phyloP scores from a whole-genome alignment of 306 rosid genomes.

The Begonia loranthoides region DNA sequence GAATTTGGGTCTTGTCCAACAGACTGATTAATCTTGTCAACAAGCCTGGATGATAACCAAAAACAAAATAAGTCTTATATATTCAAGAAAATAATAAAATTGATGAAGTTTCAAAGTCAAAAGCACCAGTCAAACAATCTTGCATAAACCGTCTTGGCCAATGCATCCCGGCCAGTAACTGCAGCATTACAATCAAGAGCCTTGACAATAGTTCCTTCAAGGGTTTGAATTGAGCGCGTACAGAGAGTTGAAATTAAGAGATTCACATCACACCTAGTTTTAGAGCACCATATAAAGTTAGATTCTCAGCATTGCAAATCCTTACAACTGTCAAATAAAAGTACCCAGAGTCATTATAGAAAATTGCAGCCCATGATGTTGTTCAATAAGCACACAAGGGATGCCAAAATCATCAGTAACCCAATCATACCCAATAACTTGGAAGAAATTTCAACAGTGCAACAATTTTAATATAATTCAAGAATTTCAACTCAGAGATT shows the following conservation, averaged over 20 bases:
- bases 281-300: slow-evolving; percentile 1
- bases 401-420: too few species aligned
- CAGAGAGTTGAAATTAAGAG: slow-evolving; percentile 62
- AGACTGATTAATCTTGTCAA: slow-evolving; percentile 79
- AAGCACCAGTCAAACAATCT: slow-evolving; percentile 81
- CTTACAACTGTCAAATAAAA: too few species aligned
- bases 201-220: slow-evolving; percentile 82
- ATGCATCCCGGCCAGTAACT: slow-evolving; percentile 71
- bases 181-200: slow-evolving; percentile 93
- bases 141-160: slow-evolving; percentile 91
- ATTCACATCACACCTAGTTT: slow-evolving; percentile 62
- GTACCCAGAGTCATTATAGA: too few species aligned
- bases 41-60: slow-evolving; percentile 59
- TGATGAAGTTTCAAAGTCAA: not conserved
- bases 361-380: too few species aligned
- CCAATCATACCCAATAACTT: too few species aligned
- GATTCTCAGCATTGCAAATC: too few species aligned
- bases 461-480: too few species aligned
- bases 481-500: too few species aligned
- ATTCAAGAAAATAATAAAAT: not conserved
- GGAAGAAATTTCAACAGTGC: too few species aligned
- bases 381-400: too few species aligned
- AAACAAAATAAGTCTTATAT: slow-evolving; percentile 2
- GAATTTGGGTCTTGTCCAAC: slow-evolving; percentile 90
- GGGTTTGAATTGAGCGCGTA: slow-evolving; percentile 86